A percentile compares a stretch with the other conserved stretches of the same genome.
These are phyloP conservation scores for Aureoboletus auriporus DNA, from an alignment of 768 basidiomycete species.

Conservation along the genomic window DNA sequence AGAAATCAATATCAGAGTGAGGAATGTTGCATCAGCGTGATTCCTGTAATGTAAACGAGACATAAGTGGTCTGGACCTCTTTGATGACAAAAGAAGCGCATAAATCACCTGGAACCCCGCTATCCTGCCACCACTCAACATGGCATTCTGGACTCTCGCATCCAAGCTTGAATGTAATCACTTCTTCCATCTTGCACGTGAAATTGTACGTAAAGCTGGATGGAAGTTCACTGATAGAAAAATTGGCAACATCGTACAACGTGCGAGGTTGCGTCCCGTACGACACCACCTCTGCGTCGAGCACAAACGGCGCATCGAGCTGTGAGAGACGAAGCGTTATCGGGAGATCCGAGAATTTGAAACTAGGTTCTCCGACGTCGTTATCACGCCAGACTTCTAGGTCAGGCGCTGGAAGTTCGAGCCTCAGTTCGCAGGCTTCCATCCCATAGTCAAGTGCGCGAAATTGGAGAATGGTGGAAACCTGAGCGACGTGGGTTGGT, in stretches of 20 bases:
- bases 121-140: constrained; percentile 5
- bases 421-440: constrained; percentile 3
- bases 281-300: constrained; percentile 1
- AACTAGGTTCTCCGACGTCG: not conserved
- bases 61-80: not conserved
- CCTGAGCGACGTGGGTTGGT: not conserved
- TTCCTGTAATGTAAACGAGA: not conserved
- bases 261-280: constrained; percentile 1
- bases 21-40: not conserved
- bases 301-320: constrained; percentile 1
- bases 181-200: constrained; percentile 4
- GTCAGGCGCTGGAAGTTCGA: not conserved
- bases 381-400: not conserved
- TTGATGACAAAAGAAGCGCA: not conserved
- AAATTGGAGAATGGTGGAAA: constrained; percentile 6
- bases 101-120: constrained; percentile 1
- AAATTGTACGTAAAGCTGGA: constrained; percentile 1
- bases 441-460: constrained; percentile 4
- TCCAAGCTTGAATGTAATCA: constrained; percentile 4
- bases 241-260: constrained; percentile 1
- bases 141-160: constrained; percentile 4
- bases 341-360: constrained; percentile 1
- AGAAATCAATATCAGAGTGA: not conserved
- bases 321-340: not conserved
- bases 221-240: not conserved